phyloP scores from a whole-genome alignment of 2,329 filamentous ascomycete species.

The Sporothrix brunneoviolacea region DNA sequence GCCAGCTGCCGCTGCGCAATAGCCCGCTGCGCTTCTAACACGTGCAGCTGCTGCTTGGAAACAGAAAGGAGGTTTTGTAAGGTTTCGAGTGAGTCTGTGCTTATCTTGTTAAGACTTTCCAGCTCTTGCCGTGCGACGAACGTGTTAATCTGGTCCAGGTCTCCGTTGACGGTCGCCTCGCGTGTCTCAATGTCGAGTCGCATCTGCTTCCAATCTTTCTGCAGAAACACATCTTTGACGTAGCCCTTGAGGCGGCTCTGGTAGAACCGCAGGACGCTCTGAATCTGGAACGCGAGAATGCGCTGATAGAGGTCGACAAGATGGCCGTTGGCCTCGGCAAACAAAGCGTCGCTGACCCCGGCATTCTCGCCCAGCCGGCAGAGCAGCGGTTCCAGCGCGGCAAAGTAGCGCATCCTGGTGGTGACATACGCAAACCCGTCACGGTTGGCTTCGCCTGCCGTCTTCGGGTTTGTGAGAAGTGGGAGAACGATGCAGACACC shows the following conservation, averaged over 20 bases:
- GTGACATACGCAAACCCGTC: constrained; percentile 30
- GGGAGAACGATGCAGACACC: constrained; percentile 33
- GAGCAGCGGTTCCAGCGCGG: constrained; percentile 24
- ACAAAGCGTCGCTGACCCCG: constrained; percentile 10
- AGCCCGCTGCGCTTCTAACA: neutral
- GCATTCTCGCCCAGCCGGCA: constrained; percentile 11
- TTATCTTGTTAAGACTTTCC: constrained; percentile 7
- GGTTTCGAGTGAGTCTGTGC: neutral
- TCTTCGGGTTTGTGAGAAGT: constrained; percentile 26
- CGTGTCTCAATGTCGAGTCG: constrained; percentile 6
- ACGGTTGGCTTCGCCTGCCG: constrained; percentile 24
- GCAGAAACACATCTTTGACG: constrained; percentile 15
- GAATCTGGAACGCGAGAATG: constrained; percentile 30
- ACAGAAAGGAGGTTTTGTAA: neutral
- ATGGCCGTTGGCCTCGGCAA: constrained; percentile 14
- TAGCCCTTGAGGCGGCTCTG: constrained; percentile 12
- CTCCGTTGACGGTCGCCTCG: constrained; percentile 4
- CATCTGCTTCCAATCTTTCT: constrained; percentile 21
- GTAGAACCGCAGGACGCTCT: constrained; percentile 28
- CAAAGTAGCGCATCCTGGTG: constrained; percentile 27
- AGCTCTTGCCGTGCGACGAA: constrained; percentile 9
- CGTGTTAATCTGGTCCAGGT: constrained; percentile 8
- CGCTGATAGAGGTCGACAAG: constrained; percentile 26
- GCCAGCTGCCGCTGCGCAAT: neutral
- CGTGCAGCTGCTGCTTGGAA: neutral